Base-by-base conservation (phyloP, 2,329 filamentous ascomycete species). In the Sphaerulina populicola region DNA sequence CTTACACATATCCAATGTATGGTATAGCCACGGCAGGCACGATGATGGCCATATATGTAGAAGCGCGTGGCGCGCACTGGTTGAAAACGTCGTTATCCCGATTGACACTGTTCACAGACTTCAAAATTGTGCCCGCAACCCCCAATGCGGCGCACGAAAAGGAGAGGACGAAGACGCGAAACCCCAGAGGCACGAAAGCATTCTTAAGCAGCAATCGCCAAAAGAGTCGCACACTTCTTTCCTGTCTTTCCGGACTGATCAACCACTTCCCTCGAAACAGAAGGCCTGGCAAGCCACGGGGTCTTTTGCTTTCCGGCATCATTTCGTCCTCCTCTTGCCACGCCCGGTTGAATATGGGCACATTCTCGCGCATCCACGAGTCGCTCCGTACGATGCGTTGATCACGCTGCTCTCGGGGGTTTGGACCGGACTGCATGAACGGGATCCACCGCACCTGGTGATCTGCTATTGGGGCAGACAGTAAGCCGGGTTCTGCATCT, bases 21-120 rank as follows among this genome's bases (percentile, higher is more conserved):
- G 91, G 81, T 52, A 97, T 78, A 2, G 93, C 91, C 11, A 97
- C 78, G 6, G 85, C 82, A 69, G 97, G 91, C 36, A 98, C 86
- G 33, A 88, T 80, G 48, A 97, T 84, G 29, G 91, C 91, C 72
- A 97, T 89, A 53, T 89, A 79, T 6, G 88, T 86, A 46, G 93
- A 94, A 2, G 72, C 70, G 46, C 73, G 72, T 46, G 70, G 67
- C 15, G 64, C 62, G 58, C 74, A 76, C 38, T 66, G 62, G 29
- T 66, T 66, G 49, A 51, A 44, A 9, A 53, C 44, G 39, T 65
- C 54, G 6, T 44, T 38, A 27, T 66, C 64, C 8, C 54, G 60
- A 52, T 72, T 67, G 67, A 64, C 68, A 52, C 63, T 71, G 60
- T 59, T 57, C 50, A 62, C 62, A 9, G 57, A 59, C 60, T 81